Percentiles rank a stretch among this genome's conserved stretches.
Conservation (phyloP, 345 rosid species). For the Nasturtium officinale region DNA sequence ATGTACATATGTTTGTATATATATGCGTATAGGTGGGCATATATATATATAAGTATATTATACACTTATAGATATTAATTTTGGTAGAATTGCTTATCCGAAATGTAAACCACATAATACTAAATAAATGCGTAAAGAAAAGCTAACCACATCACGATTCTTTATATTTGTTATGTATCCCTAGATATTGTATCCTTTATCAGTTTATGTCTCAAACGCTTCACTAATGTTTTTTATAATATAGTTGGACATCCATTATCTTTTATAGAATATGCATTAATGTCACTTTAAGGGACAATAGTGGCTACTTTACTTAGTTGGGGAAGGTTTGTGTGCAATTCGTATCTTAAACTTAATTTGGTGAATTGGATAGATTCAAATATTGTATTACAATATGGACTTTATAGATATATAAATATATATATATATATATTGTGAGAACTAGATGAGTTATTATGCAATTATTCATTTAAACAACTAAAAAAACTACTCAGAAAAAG, state of each 20-base stretch:
- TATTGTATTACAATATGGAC: slow-evolving; percentile 10
- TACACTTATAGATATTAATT: not conserved
- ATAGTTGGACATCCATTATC: slow-evolving; percentile 43
- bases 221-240: slow-evolving; percentile 8
- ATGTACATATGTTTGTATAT: not conserved
- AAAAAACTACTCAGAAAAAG: too few species aligned
- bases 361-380: slow-evolving; percentile 9
- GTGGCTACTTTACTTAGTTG: slow-evolving; percentile 43
- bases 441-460: not conserved
- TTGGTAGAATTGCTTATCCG: slow-evolving; percentile 29
- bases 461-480: slow-evolving; percentile 15
- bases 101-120: slow-evolving; percentile 37
- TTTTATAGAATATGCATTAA: slow-evolving; percentile 33
- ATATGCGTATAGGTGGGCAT: not conserved
- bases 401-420: not conserved
- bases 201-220: slow-evolving; percentile 33
- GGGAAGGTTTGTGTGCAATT: slow-evolving; percentile 39
- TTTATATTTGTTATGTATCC: not conserved
- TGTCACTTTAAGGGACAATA: slow-evolving; percentile 36
- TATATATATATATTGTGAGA: slow-evolving; percentile 1
- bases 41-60: not conserved
- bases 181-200: slow-evolving; percentile 16
- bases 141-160: slow-evolving; percentile 29
- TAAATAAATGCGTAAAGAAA: slow-evolving; percentile 14
- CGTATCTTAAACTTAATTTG: slow-evolving; percentile 21